Evolutionary conservation across 78 protist species (phyloP), one percentile per base, ranked within the genome.

Genomic region (Creolimax fragrantissima): DNA sequence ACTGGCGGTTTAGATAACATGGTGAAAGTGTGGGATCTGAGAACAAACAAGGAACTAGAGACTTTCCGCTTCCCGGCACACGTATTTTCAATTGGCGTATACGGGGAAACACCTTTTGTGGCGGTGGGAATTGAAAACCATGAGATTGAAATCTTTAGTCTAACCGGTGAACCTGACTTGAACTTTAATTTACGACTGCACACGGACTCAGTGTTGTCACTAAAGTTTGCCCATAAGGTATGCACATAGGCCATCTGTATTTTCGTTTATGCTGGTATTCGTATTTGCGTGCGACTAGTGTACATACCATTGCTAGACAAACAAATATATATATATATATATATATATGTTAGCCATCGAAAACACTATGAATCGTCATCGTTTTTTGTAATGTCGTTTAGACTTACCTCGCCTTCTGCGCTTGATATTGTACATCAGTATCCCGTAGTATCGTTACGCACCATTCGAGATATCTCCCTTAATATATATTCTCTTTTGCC

Each of bases 1-100:
- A 91, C 93, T 4, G 93, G 93, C 17, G 93, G 93, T n/a, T 89
- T 91, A 35, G 93, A 91, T 41, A 41, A 91, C 3, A 43, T 4
- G 42, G 93, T 91, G 47, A 35, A 85, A 45, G 24, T 91, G 3
- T 91, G 93, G 93, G 93, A 91, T 17, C 39, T 36, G 58, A 4
- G 43, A 84, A 35, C 45, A 3, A 44, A 45, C 37, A 67, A 35
- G 7, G 7, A 81, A 81, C 41, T 81, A 37, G 39, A 7, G 42
- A 81, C 66, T 36, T 81, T 42, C 43, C 47, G 66, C 4, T 88
- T 41, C 47, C 47, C 42, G n/a, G 32, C 89, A 7, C 44, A 85
- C 44, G 43, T 11, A 11, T 36, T 85, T 35, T 85, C 89, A 35
- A 4, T 36, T n/a, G 44, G 89, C 7, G 89, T 85, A 36, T 35